These are phyloP conservation scores for Tetrahymena malaccensis DNA, from an alignment of 73 alveolate genomes.

Conservation along the genomic window DNA sequence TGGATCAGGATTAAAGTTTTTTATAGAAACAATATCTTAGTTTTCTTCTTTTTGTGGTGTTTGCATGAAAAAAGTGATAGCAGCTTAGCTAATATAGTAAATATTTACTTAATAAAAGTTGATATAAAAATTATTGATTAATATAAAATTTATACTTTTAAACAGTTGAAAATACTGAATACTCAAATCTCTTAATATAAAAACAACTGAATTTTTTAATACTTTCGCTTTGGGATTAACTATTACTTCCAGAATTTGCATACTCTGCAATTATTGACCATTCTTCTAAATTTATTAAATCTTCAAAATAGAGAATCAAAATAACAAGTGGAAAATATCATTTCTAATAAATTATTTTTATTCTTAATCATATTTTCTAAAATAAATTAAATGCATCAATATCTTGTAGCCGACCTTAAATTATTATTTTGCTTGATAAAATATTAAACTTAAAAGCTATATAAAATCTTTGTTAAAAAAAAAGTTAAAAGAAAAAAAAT, in stretches of 20 bases:
- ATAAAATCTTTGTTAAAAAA: too few relatives aligned
- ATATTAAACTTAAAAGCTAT: too few relatives aligned
- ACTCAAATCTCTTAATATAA: not conserved
- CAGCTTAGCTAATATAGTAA: not conserved
- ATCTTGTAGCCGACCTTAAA: too few relatives aligned
- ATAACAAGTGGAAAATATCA: not conserved
- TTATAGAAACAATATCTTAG: not conserved
- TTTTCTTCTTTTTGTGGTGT: not conserved
- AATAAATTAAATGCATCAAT: too few relatives aligned
- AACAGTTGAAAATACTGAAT: not conserved
- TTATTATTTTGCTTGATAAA: too few relatives aligned
- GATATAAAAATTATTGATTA: too few relatives aligned
- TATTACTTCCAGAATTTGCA: not conserved
- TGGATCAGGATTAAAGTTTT: not conserved
- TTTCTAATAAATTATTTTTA: too few relatives aligned
- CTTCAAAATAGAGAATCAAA: not conserved
- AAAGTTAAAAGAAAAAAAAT: too few relatives aligned
- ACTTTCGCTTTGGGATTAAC: not conserved
- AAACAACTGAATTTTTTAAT: not conserved
- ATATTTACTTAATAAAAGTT: not conserved
- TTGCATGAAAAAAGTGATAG: not conserved
- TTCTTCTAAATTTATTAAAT: not conserved
- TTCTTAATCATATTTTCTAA: too few relatives aligned
- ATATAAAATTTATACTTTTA: not conserved
- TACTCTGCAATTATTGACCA: not conserved